These are phyloP conservation scores for Chrysopogon serrulatus DNA, from an alignment of 176 grass and related monocot species.

Conservation along the genomic window DNA sequence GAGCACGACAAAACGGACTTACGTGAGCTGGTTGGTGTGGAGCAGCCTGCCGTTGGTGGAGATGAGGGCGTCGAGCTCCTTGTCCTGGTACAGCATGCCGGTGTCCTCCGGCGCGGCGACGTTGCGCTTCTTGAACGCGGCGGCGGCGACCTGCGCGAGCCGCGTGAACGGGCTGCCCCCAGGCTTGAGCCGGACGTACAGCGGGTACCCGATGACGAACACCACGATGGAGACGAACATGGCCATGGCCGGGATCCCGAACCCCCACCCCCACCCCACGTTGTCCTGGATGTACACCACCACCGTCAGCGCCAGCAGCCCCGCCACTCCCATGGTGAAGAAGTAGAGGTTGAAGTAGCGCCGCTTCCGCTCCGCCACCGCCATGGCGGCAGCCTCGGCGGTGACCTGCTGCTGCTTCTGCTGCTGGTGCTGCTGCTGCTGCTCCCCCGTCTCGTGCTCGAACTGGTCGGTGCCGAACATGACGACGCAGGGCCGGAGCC, in stretches of 20 bases:
- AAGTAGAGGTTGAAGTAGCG: conserved; percentile 85
- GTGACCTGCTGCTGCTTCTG: background rate
- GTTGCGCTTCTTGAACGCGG: conserved; percentile 42
- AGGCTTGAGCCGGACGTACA: conserved; percentile 44
- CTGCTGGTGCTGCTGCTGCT: background rate
- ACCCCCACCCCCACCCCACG: conserved; percentile 55
- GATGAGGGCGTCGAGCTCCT: conserved; percentile 58
- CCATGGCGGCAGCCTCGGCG: background rate
- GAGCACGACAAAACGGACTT: background rate
- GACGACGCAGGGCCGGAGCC: conserved; percentile 72
- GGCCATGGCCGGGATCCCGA: conserved; percentile 47
- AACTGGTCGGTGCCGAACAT: conserved; percentile 57
- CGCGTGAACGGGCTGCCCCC: conserved; percentile 48
- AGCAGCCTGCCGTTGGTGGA: conserved; percentile 56
- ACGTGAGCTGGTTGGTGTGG: conserved; percentile 46
- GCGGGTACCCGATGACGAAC: conserved; percentile 39
- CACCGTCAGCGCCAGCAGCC: conserved; percentile 48
- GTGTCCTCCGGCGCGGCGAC: conserved; percentile 36
- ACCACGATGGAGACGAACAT: conserved; percentile 56
- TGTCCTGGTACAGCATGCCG: conserved; percentile 52
- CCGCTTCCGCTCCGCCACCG: conserved; percentile 29
- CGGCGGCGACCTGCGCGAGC: conserved; percentile 37
- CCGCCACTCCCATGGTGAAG: conserved; percentile 45
- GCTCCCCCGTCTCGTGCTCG: background rate
- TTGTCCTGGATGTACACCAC: conserved; percentile 77